phyloP scores from a whole-genome alignment of 2,329 filamentous ascomycete genomes.

The Pestalotiopsis fici region DNA sequence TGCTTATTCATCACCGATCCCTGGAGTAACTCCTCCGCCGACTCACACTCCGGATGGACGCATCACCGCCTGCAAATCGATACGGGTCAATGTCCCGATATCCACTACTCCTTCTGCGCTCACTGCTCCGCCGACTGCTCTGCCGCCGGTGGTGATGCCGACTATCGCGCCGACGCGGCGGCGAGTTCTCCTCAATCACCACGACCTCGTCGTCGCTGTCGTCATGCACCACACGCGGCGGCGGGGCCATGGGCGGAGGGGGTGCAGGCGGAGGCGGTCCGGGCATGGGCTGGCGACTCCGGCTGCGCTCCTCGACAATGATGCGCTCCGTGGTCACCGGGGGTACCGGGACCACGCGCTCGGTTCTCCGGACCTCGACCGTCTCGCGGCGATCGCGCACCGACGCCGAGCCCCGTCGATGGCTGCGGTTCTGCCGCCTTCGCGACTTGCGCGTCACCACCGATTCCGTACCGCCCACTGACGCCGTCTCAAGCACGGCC shows the following conservation, averaged over 20 bases:
- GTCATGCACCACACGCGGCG: constrained; percentile 27
- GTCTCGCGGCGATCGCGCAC: constrained; percentile 23
- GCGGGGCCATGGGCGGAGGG: constrained; percentile 5
- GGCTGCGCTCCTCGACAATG: constrained; percentile 26
- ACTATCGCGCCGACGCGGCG: constrained; percentile 28
- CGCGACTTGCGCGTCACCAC: constrained; percentile 30
- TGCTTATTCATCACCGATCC: constrained; percentile 17
- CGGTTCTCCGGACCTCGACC: constrained; percentile 26
- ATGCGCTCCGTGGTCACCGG: constrained; percentile 23
- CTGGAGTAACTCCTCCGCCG: constrained; percentile 31
- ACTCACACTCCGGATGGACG: constrained; percentile 28
- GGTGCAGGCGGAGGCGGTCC: constrained; percentile 4
- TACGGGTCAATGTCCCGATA: constrained; percentile 33
- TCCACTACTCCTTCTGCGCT: constrained; percentile 23
- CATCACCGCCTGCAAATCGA: constrained; percentile 30
- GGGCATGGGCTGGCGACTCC: constrained; percentile 1
- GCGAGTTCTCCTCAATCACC: constrained; percentile 35
- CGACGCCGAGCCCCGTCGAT: constrained; percentile 11
- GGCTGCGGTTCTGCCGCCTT: constrained; percentile 10
- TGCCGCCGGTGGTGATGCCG: constrained; percentile 18
- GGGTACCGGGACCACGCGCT: constrained; percentile 7
- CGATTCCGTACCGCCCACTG: constrained; percentile 27
- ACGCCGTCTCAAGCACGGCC: constrained; percentile 20
- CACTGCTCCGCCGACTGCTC: constrained; percentile 23
- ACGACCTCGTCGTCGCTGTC: constrained; percentile 37